Evolutionary conservation across 179 eudicot genomes (phyloP), one percentile per base, ranked within the genome.

Genomic region (Nepenthes alata): DNA sequence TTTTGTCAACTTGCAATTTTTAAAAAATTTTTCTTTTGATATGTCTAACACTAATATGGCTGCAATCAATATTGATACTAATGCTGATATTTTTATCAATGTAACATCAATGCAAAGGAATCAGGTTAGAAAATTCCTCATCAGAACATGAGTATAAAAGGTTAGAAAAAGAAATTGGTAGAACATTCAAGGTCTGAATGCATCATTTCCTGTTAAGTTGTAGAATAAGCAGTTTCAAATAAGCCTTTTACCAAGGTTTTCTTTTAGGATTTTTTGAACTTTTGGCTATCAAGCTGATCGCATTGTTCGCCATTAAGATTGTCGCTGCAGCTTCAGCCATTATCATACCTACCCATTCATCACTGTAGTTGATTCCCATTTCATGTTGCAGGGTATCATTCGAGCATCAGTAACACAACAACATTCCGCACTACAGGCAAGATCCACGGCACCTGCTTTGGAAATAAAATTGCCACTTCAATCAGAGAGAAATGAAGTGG

Each of bases 391-490:
- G 99, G 89, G 70, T 54, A 78, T 91, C 62, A 81, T 95, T 63
- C 97, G 97, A 72, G 87, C 97, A 65, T 95, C 97, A 61, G 89
- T 91, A 47, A 65, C 83, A 14, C 96, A 88, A 84, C 91, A 83
- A 34, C 80, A 87, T 60, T 75, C 64, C 63, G 59, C 81, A 61
- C 47, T 79, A 51, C 74, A 50, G 49, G 57, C 61, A 45, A 79
- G 77, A 64, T 69, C 87, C 47, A 54, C 58, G 7, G 68, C 7
- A 14, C 80, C 81, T 41, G 55, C 85, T 65, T 80, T 91, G 67
- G 84, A 77, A 59, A 91, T 95, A 57, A 95, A 84, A 76, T 65
- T 95, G 60, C 99, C 97, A 10, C 61, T 66, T 57, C 83, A 78
- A 57, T 73, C 79, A 47, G 80, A 74, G 58, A 81, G 61, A 75